These are phyloP conservation scores for Magnaporthiopsis incrustans DNA, from an alignment of 2,329 filamentous ascomycete genomes.

Conservation along the genomic window DNA sequence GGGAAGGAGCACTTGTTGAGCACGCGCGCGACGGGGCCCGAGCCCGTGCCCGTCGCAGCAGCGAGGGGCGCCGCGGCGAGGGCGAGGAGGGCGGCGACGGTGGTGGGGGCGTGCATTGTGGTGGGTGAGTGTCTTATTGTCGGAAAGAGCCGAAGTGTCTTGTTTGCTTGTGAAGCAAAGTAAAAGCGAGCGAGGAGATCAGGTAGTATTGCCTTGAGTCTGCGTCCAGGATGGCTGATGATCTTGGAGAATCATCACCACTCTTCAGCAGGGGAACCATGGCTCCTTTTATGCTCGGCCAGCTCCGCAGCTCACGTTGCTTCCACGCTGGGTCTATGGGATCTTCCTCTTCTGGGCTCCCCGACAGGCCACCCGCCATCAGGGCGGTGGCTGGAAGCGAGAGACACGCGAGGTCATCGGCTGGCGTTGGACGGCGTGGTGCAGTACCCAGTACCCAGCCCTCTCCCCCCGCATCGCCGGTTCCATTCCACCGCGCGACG, in stretches of 20 bases:
- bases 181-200: not conserved
- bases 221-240: not conserved
- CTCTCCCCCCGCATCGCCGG: not conserved
- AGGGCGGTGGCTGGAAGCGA: not conserved
- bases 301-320: not conserved
- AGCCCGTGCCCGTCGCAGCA: slow-evolving; percentile 21
- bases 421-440: too few relatives aligned
- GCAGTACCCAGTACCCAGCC: too few relatives aligned
- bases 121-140: not conserved
- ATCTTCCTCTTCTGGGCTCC: not conserved
- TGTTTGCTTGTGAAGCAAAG: not conserved
- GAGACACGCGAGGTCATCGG: not conserved
- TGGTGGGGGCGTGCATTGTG: slow-evolving; percentile 15
- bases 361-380: not conserved
- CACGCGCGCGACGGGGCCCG: slow-evolving; percentile 20
- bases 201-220: not conserved
- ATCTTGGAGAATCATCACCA: not conserved
- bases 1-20: slow-evolving; percentile 26
- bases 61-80: slow-evolving; percentile 15
- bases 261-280: not conserved
- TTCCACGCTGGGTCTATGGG: not conserved
- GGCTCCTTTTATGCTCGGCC: not conserved
- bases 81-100: slow-evolving; percentile 16
- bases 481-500: not conserved
- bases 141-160: not conserved